A percentile compares a stretch with the other conserved stretches of the same genome.
phyloP scores from a whole-genome alignment of 2,329 filamentous ascomycete genomes.

The Fusarium virguliforme region DNA sequence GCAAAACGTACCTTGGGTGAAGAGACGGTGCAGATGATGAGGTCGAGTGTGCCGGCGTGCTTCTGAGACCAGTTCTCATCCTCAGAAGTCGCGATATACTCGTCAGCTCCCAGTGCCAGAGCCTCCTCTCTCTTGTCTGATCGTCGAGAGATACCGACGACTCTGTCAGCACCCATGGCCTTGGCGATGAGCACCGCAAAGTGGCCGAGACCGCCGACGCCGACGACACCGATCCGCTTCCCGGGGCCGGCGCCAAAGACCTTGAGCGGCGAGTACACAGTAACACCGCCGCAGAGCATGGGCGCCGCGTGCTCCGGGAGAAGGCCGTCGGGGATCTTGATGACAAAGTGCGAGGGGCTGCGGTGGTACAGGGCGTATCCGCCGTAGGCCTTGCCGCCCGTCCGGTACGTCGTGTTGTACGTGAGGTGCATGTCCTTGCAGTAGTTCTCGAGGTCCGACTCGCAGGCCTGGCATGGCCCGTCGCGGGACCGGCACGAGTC shows the following conservation, averaged over 20 bases:
- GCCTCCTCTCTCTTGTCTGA: constrained; percentile 71
- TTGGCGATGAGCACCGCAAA: constrained; percentile 78
- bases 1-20: constrained; percentile 56
- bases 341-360: constrained; percentile 58
- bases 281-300: constrained; percentile 88
- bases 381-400: constrained; percentile 75
- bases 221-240: constrained; percentile 76
- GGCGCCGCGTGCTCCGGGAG: constrained; percentile 75
- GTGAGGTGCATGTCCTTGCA: constrained; percentile 74
- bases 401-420: constrained; percentile 71
- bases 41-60: constrained; percentile 74
- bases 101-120: constrained; percentile 68
- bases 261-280: constrained; percentile 82
- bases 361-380: constrained; percentile 65
- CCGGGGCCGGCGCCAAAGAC: constrained; percentile 61
- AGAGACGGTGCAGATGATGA: constrained; percentile 81
- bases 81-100: constrained; percentile 71
- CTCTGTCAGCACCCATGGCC: constrained; percentile 73
- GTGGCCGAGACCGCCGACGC: constrained; percentile 78
- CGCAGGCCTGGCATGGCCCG: constrained; percentile 62
- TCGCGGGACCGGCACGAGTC: constrained; percentile 77
- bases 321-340: constrained; percentile 82
- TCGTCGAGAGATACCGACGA: constrained; percentile 71
- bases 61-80: constrained; percentile 66
- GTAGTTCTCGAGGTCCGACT: constrained; percentile 78